Conservation (phyloP, 352 stramenopile species). For the Blastocystis sp. region DNA sequence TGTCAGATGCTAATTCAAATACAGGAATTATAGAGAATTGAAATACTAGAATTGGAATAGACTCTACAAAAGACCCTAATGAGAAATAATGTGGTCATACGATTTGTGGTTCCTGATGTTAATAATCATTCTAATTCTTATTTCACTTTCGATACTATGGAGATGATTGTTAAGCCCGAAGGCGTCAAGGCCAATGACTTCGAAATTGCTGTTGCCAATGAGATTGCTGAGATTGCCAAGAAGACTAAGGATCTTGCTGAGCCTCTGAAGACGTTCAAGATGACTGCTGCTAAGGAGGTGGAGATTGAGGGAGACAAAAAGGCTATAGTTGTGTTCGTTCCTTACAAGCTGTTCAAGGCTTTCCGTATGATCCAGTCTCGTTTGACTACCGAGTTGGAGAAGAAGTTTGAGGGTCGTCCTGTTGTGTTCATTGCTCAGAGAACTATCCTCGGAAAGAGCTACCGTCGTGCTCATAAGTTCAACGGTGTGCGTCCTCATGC, state of each 20-base stretch:
- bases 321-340: constrained; percentile 98
- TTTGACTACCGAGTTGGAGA: constrained; percentile 96
- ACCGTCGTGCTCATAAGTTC: constrained; percentile 84
- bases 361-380: constrained; percentile 97
- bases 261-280: constrained; percentile 53
- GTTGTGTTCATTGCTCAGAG: constrained; percentile 96
- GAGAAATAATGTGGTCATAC: neutral
- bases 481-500: constrained; percentile 85
- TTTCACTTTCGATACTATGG: constrained; percentile 82
- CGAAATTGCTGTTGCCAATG: constrained; percentile 34
- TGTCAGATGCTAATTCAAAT: neutral
- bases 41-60: neutral
- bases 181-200: constrained; percentile 31
- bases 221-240: constrained; percentile 52
- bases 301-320: too few relatives aligned
- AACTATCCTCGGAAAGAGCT: constrained; percentile 95
- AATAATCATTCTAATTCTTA: constrained; percentile 79
- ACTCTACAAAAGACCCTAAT: neutral
- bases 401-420: constrained; percentile 97
- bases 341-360: constrained; percentile 88
- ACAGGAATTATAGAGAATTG: neutral
- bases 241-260: constrained; percentile 55
- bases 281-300: constrained; percentile 88
- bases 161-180: constrained; percentile 52
- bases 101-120: neutral